phyloP scores from a whole-genome alignment of 768 basidiomycete genomes.

The Nevesoporus exiguus region DNA sequence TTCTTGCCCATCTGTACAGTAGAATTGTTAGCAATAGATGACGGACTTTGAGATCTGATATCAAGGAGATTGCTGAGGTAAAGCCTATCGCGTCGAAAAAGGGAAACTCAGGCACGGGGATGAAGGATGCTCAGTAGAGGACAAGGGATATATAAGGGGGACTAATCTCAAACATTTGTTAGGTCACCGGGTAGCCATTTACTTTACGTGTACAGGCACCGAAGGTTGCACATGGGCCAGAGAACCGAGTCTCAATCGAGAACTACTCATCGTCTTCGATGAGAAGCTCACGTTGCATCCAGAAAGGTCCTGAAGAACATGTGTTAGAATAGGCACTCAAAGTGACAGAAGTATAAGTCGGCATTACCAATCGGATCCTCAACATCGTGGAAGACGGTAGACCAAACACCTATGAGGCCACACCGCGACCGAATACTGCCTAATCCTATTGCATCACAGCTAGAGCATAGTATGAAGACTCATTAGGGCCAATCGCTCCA shows the following conservation, averaged over 20 bases:
- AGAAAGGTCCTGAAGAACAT: conserved; percentile 23
- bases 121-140: neutral
- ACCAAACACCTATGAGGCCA: conserved; percentile 57
- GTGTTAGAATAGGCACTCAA: neutral
- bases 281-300: conserved; percentile 26
- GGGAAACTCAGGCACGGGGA: neutral
- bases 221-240: neutral
- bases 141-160: neutral
- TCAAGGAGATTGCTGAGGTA: neutral
- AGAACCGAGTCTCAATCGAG: no score
- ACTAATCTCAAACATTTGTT: neutral
- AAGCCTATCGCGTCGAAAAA: conserved; percentile 1
- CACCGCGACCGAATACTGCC: conserved; percentile 57
- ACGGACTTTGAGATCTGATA: neutral
- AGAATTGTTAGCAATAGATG: conserved; percentile 1
- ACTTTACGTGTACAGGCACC: neutral
- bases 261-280: conserved; percentile 24
- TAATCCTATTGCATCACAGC: conserved; percentile 60
- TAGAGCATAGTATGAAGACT: conserved; percentile 27
- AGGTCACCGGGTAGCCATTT: neutral
- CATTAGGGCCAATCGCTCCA: neutral
- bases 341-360: neutral
- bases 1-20: neutral
- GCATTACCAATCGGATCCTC: conserved; percentile 45
- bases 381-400: conserved; percentile 44